Evolutionary conservation across 345 rosid genomes (phyloP), one percentile per base, ranked within the genome.

Genomic region (Lepidium sativum): DNA sequence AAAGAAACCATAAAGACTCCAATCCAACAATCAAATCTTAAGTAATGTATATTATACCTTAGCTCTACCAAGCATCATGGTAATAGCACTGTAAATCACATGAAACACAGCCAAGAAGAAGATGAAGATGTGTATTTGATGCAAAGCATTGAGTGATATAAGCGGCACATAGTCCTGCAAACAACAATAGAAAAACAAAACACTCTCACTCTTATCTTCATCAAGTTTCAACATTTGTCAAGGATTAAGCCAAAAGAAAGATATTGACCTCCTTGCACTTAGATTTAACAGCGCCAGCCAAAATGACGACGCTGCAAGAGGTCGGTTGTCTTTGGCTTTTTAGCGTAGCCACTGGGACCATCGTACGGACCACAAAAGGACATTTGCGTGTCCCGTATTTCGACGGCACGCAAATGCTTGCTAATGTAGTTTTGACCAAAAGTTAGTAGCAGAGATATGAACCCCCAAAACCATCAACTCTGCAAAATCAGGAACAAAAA

Each of bases 61-160:
- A 47, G 85, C 68, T 79, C 87, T 80, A 75, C 99, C 99, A 15
- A 94, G 95, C 77, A 73, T 79, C 99, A 91, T 95, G 5, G 90
- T 88, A 17, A 79, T 42, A 14, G 83, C 89, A 67, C 99, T 84
- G 49, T 88, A 85, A 12, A 81, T 25, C 34, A 91, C 96, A 69
- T 95, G 99, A 70, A 95, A 91, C 73, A 84, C 91, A 41, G 99
- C 97, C 65, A 91, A 82, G 72, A 95, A 95, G 83, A 91, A 95
- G 5, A 91, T 85, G 78, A 88, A 91, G 49, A 91, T 95, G 71
- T 91, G 97, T 66, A 95, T 52, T 73, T 95, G 99, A 76, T 91
- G 99, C 69, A 95, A 68, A 20, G 85, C 99, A 27, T 88, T 64
- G 47, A 78, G 29, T 18, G 99, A 88, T 74, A 95, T 88, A 54